Evolutionary conservation across 2,329 filamentous ascomycete species (phyloP).

Genomic region (Mariannaea elegans): DNA sequence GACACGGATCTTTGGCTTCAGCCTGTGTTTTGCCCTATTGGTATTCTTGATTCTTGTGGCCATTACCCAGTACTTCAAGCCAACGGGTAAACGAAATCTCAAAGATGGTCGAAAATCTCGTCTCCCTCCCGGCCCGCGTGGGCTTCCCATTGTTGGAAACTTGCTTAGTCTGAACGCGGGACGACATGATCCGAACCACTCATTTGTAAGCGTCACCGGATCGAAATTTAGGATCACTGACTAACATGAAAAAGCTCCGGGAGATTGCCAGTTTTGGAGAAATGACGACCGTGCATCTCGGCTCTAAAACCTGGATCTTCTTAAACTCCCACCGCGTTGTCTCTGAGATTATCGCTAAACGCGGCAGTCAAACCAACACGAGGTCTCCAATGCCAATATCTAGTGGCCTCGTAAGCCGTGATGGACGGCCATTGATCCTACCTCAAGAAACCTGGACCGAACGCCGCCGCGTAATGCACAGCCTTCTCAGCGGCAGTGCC

Average conservation of each 20-base stretch:
- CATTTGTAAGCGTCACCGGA: background rate
- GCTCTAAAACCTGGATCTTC: slow-evolving; percentile 51
- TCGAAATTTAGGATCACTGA: background rate
- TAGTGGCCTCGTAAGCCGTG: slow-evolving; percentile 47
- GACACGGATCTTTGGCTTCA: background rate
- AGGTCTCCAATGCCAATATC: slow-evolving; percentile 40
- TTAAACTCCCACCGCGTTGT: slow-evolving; percentile 52
- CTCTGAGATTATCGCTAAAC: slow-evolving; percentile 48
- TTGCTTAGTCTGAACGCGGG: background rate
- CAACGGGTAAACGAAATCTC: background rate
- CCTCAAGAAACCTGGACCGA: slow-evolving; percentile 47
- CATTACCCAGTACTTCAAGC: slow-evolving; percentile 5
- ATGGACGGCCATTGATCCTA: slow-evolving; percentile 45
- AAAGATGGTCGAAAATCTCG: slow-evolving; percentile 5
- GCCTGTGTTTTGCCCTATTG: background rate
- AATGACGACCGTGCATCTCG: slow-evolving; percentile 40
- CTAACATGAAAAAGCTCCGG: background rate
- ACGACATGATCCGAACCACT: slow-evolving; percentile 5
- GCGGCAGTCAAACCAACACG: slow-evolving; percentile 45
- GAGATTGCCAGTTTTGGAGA: slow-evolving; percentile 32
- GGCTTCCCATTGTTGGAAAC: slow-evolving; percentile 1
- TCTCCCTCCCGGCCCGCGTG: slow-evolving; percentile 11
- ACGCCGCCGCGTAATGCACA: slow-evolving; percentile 50
- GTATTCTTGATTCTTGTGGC: background rate
- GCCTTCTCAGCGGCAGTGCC: slow-evolving; percentile 46